Percentiles rank a stretch among this genome's conserved stretches.
phyloP scores from a whole-genome alignment of 257 asterid genomes.

The Nicotiana sylvestris region DNA sequence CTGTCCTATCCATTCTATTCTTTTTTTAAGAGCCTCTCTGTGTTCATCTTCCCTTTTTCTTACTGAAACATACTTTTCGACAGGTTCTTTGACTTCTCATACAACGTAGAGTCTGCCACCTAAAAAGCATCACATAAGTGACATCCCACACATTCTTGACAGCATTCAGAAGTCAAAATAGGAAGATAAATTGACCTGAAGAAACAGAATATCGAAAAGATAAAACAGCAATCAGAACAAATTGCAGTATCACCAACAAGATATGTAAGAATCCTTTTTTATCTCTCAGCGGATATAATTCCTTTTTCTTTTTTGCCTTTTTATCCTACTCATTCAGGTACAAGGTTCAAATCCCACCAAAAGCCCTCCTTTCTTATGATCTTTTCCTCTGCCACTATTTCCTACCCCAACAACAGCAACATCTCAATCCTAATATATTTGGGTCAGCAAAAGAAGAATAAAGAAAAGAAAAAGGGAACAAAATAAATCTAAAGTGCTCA shows the following conservation, averaged over 20 bases:
- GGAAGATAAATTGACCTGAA: background rate
- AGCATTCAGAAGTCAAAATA: background rate
- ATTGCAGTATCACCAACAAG: background rate
- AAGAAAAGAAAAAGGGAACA: too few relatives aligned
- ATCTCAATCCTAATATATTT: too few relatives aligned
- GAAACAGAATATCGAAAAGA: background rate
- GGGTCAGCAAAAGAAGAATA: too few relatives aligned
- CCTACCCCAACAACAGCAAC: too few relatives aligned
- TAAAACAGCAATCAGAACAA: background rate
- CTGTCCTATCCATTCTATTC: background rate
- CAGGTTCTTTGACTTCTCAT: background rate
- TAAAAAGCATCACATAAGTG: background rate
- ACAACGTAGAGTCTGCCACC: too few relatives aligned
- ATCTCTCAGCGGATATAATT: background rate
- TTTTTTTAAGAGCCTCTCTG: background rate
- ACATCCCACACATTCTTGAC: background rate
- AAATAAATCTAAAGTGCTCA: too few relatives aligned
- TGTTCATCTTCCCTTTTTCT: too few relatives aligned
- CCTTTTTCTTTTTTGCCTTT: too few relatives aligned
- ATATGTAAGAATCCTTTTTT: background rate
- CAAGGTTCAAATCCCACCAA: too few relatives aligned
- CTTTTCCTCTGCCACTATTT: too few relatives aligned
- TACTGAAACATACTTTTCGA: background rate
- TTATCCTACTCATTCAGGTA: too few relatives aligned
- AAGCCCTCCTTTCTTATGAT: too few relatives aligned